Base-by-base conservation (phyloP, 345 rosid genomes). In the Eucalyptus pauciflora region DNA sequence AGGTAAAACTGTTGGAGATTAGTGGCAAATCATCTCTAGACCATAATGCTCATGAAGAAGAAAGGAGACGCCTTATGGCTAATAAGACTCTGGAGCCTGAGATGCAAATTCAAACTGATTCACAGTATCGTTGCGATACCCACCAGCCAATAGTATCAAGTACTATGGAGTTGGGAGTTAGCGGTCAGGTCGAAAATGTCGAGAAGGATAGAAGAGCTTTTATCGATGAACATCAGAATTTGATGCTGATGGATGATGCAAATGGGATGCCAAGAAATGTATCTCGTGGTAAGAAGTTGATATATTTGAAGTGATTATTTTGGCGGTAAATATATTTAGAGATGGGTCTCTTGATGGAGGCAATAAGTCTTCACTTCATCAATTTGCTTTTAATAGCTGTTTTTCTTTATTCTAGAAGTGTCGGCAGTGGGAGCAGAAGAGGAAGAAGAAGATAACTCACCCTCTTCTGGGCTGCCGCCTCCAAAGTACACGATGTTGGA, bases 401-500 rank as follows among this genome's bases (percentile, higher is more conserved):
- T 37, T 12, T 24, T 76, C 48, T 76, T 76, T 76, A 41, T 76
- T 43, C 83, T 76, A 76, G 48, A 76, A 76, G 48, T 76, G 83
- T 41, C 83, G 11, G 83, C 83, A 76, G 48, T 18, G 45, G 62
- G 79, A 54, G 85, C 92, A 91, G 96, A 93, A 86, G 94, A 94
- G 89, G 95, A 92, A 27, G 95, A 91, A 89, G 97, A 94, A 89
- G 96, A 91, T 88, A 94, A 87, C 88, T 91, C 92, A 58, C 89
- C 91, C 85, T 88, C 91, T 90, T 71, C 88, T 87, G 93, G 91
- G 89, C 86, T 90, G 31, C 92, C 87, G 64, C 89, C 95, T 87
- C 97, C 97, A 60, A 95, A 93, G 94, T 91, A 92, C 89, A 96
- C 98, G 48, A 95, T 95, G 97, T 94, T 93, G 86, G 97, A 97